A percentile compares a stretch with the other conserved stretches of the same genome.
These are phyloP conservation scores for Sphaerosporella brunnea DNA, from an alignment of 495 filamentous ascomycete genomes.

Conservation along the genomic window DNA sequence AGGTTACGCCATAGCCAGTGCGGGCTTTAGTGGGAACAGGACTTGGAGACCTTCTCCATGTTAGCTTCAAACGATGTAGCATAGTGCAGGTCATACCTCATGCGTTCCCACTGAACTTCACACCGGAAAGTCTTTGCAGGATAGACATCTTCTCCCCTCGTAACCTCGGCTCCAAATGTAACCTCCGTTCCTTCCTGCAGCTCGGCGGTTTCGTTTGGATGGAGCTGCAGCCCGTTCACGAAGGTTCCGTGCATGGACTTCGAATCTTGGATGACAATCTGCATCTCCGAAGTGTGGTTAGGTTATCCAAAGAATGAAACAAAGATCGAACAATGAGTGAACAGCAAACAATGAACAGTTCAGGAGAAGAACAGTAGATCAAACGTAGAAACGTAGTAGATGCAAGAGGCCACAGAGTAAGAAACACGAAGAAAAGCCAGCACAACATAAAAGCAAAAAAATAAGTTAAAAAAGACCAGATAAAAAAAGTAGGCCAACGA, in stretches of 20 bases:
- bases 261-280: constrained; percentile 32
- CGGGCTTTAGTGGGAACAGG: constrained; percentile 10
- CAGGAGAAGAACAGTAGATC: too few species aligned
- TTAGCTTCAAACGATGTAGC: too few species aligned
- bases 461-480: background rate
- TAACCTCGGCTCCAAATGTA: constrained; percentile 39
- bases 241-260: constrained; percentile 44
- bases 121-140: constrained; percentile 26
- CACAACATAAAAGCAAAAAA: too few species aligned
- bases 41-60: constrained; percentile 7
- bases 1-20: constrained; percentile 18
- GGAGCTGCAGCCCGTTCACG: constrained; percentile 32
- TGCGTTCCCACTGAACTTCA: constrained; percentile 22
- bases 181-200: constrained; percentile 33
- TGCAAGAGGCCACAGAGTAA: too few species aligned
- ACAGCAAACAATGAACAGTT: too few species aligned
- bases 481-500: constrained; percentile 1
- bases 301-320: constrained; percentile 1
- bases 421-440: too few species aligned
- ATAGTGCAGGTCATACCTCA: too few species aligned
- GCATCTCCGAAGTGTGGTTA: too few species aligned
- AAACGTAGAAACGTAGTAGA: too few species aligned
- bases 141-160: constrained; percentile 31
- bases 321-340: too few species aligned
- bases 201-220: constrained; percentile 24